Percentiles rank a stretch among this genome's conserved stretches.
phyloP scores from a whole-genome alignment of 768 basidiomycete species.

The Phlebiopsis flavidoalba region DNA sequence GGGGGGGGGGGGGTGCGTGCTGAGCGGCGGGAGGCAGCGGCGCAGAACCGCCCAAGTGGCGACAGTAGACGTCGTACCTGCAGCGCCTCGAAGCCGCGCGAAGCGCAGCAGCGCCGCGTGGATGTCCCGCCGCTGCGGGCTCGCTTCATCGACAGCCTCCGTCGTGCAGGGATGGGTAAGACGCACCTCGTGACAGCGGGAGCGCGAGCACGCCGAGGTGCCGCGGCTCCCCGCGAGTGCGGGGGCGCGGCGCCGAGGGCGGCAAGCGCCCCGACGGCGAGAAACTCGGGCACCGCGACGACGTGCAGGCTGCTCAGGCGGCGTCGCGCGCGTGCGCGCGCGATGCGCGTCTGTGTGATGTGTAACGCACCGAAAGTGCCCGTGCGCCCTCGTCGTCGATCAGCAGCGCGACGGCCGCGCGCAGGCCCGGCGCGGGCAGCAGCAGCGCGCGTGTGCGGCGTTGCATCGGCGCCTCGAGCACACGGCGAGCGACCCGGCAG shows the following conservation, averaged over 20 bases:
- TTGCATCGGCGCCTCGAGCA: too few species aligned
- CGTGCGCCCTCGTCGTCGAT: constrained; percentile 33
- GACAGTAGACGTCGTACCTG: constrained; percentile 35
- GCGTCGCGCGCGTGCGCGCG: constrained; percentile 24
- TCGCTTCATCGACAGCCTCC: neutral
- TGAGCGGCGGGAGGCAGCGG: too few species aligned
- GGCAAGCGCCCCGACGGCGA: constrained; percentile 25
- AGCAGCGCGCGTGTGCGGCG: too few species aligned
- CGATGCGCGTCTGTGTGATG: constrained; percentile 13
- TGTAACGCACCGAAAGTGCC: constrained; percentile 28
- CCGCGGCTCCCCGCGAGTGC: too few species aligned
- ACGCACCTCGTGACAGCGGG: constrained; percentile 30
- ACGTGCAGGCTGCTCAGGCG: constrained; percentile 33
- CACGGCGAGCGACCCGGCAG: constrained; percentile 37
- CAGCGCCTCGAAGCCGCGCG: constrained; percentile 27
- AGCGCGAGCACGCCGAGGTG: constrained; percentile 35
- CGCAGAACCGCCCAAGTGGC: constrained; percentile 31
- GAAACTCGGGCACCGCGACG: constrained; percentile 29
- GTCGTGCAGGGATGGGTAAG: neutral
- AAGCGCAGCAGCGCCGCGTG: constrained; percentile 30
- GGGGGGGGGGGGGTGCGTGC: too few species aligned
- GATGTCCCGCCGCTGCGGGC: constrained; percentile 29
- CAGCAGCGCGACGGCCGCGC: constrained; percentile 41
- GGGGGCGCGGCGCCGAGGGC: constrained; percentile 30
- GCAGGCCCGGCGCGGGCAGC: too few species aligned